Evolutionary conservation across 1,139 yeast species (phyloP), one percentile per base, ranked within the genome.

Genomic region (Blastobotrys buckinghamii): DNA sequence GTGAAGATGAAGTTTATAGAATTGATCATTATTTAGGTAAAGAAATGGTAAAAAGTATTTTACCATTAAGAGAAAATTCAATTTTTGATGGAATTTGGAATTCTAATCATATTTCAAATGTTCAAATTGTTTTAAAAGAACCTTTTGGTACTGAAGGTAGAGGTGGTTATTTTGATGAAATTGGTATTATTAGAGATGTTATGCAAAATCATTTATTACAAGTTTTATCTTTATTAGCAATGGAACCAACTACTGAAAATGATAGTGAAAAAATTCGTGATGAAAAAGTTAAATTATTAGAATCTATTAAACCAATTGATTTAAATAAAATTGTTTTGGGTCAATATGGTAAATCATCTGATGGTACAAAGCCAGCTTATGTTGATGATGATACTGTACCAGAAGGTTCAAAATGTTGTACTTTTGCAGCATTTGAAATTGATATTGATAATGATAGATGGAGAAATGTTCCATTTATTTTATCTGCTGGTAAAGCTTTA

Each of bases 61-160:
- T 88, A 55, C 89, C 88, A 38, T 73, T 90, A 61, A 79, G 98
- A 64, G 96, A 95, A 57, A 92, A 92, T 71, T 82, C 82, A 62
- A 77, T 90, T 67, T 75, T 92, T 63, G 78, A 78, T 63, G 87
- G 95, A 22, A 79, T 86, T 49, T 92, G 97, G 97, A 84, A 85
- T 72, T 81, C 76, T 65, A 78, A 84, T 57, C 82, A 78, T 68
- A 81, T 92, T 63, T 76, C 81, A 54, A 79, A 83, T 46, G 82
- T 92, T 54, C 97, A 90, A 71, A 81, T 92, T 58, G 78, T 92
- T 20, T 90, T 92, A 74, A 94, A 94, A 72, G 99, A 92, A 71
- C 85, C 92, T 12, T 90, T 94, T 62, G 98, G 98, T 51, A 92
- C 98, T 42, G 97, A 92, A 70, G 98, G 98, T 53, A 82, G 99